Percentiles rank a stretch among this genome's conserved stretches.
Conservation (phyloP, 176 grass and related monocot species). For the Cenchrus purpureus region DNA sequence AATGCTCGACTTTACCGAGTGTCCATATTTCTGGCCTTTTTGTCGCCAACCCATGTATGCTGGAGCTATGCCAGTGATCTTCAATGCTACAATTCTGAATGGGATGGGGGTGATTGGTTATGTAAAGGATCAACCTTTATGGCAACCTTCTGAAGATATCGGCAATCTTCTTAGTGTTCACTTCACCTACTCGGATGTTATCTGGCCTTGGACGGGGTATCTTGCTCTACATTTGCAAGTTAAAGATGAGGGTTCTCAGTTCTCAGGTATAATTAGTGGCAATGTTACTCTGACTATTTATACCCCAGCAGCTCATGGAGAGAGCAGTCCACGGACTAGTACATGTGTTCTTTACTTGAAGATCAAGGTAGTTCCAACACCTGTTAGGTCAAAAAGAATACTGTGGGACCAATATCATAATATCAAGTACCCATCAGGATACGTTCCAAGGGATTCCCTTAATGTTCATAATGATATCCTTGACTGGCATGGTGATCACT, state of each 20-base stretch:
- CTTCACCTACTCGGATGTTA: slow-evolving; percentile 90
- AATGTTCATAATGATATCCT: slow-evolving; percentile 98
- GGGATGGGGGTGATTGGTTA: slow-evolving; percentile 96
- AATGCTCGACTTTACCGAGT: slow-evolving; percentile 81
- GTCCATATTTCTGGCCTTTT: slow-evolving; percentile 96
- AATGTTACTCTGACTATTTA: slow-evolving; percentile 75
- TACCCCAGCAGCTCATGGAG: slow-evolving; percentile 66
- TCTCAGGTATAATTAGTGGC: slow-evolving; percentile 83
- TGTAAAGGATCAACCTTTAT: slow-evolving; percentile 73
- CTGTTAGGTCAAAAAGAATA: slow-evolving; percentile 84
- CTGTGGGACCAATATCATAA: slow-evolving; percentile 99
- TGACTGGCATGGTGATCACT: slow-evolving; percentile 98
- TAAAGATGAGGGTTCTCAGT: slow-evolving; percentile 86
- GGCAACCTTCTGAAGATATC: slow-evolving; percentile 81
- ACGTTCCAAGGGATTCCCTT: slow-evolving; percentile 96
- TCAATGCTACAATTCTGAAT: slow-evolving; percentile 96
- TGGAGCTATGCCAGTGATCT: slow-evolving; percentile 90
- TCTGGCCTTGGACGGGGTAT: slow-evolving; percentile 98
- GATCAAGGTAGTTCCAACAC: slow-evolving; percentile 79
- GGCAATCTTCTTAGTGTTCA: slow-evolving; percentile 90
- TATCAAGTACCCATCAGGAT: slow-evolving; percentile 96
- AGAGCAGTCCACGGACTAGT: slow-evolving; percentile 59
- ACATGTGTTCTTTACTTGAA: slow-evolving; percentile 79
- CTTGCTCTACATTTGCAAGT: slow-evolving; percentile 94
- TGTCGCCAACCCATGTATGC: slow-evolving; percentile 91